Percentiles rank a stretch among this genome's conserved stretches.
Evolutionary conservation across 108 stramenopile genomes (phyloP).

Genomic region (Pseudonitzschia delicatissima): DNA sequence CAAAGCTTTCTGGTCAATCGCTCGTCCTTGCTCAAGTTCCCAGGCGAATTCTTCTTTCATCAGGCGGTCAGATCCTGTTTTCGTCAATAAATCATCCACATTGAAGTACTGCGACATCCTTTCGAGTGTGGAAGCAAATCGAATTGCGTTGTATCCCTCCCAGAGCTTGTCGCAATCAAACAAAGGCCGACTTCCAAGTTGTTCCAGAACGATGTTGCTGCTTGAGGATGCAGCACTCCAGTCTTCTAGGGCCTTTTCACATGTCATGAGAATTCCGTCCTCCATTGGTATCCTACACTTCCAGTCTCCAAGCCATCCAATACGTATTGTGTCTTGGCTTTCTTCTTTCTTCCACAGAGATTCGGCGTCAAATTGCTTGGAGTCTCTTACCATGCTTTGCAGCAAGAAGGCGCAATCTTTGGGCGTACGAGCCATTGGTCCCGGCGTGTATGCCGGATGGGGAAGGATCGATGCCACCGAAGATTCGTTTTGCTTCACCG

Average conservation of each 20-base stretch:
- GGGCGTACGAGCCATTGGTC: slow-evolving; percentile 57
- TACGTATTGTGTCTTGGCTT: slow-evolving; percentile 12
- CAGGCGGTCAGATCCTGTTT: background rate
- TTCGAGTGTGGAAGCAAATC: slow-evolving; percentile 23
- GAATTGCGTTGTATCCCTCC: slow-evolving; percentile 43
- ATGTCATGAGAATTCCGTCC: slow-evolving; percentile 38
- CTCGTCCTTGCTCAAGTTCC: slow-evolving; percentile 40
- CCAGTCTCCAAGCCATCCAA: slow-evolving; percentile 64
- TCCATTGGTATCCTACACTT: slow-evolving; percentile 40
- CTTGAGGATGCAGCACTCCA: slow-evolving; percentile 13
- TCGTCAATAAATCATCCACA: slow-evolving; percentile 11
- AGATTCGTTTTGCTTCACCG: background rate
- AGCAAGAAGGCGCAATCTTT: slow-evolving; percentile 45
- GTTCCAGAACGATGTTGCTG: background rate
- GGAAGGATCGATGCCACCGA: slow-evolving; percentile 9
- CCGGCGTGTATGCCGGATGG: slow-evolving; percentile 49
- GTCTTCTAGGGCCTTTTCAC: slow-evolving; percentile 25
- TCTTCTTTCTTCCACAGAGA: slow-evolving; percentile 9
- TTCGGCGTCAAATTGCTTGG: slow-evolving; percentile 35
- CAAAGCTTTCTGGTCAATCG: background rate
- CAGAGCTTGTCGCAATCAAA: slow-evolving; percentile 37
- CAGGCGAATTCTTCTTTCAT: slow-evolving; percentile 39
- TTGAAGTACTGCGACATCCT: slow-evolving; percentile 9
- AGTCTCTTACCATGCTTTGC: slow-evolving; percentile 39
- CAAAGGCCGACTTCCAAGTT: background rate